Evolutionary conservation across 2,329 filamentous ascomycete species (phyloP).

Genomic region (Xylariaceae sp.): DNA sequence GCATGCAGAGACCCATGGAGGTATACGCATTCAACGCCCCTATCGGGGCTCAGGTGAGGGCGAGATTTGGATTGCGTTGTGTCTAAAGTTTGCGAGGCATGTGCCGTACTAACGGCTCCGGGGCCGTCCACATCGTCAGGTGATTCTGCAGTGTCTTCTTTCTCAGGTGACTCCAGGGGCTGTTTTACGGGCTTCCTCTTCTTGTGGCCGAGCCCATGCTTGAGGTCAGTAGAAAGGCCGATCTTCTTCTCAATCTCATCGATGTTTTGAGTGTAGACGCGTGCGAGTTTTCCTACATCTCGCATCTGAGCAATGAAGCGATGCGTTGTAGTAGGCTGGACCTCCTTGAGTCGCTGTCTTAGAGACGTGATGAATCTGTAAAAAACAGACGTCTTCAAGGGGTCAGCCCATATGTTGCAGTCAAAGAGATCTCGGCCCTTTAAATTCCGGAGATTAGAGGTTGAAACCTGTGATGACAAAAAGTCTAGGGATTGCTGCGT

Average conservation of each 20-base stretch:
- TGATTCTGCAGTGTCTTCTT: conserved; percentile 20
- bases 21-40: conserved; percentile 62
- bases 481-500: conserved; percentile 40
- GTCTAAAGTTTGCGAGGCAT: conserved; percentile 21
- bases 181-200: conserved; percentile 43
- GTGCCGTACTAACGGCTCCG: conserved; percentile 20
- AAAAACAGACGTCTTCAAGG: conserved; percentile 64
- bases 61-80: conserved; percentile 19
- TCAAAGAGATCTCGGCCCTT: conserved; percentile 71
- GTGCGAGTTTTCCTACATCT: conserved; percentile 62
- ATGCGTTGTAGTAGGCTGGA: conserved; percentile 61
- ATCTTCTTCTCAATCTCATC: conserved; percentile 69
- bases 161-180: conserved; percentile 20
- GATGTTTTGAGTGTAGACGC: conserved; percentile 74
- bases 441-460: conserved; percentile 51
- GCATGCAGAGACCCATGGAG: conserved; percentile 65
- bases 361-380: conserved; percentile 68
- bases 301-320: conserved; percentile 64
- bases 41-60: conserved; percentile 29
- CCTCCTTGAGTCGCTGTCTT: conserved; percentile 59
- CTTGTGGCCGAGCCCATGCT: conserved; percentile 57
- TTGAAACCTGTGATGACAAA: conserved; percentile 39
- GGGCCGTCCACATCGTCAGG: conserved; percentile 17
- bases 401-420: conserved; percentile 64
- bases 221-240: conserved; percentile 59